Evolutionary conservation across 2,329 filamentous ascomycete species (phyloP), one percentile per base, ranked within the genome.

Genomic region (Apiospora hydei): DNA sequence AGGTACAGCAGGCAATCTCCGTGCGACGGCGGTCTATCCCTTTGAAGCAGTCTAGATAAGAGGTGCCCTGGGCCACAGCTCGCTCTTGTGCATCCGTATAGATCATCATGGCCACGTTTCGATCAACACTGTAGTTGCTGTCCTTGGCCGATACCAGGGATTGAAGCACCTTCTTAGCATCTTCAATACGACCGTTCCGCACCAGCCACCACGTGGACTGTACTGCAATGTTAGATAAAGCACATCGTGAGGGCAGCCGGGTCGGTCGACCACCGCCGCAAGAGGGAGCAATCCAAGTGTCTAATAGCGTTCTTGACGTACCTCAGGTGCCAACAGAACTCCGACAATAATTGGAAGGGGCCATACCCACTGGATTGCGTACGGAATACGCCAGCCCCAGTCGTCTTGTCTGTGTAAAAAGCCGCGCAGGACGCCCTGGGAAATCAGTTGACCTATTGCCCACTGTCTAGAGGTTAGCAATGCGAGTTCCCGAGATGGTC

Each of bases 131-230:
- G 11, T 61, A 61, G 53, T 61, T n/a, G 71, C 89, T 82, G 44
- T 86, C 83, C 57, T 85, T 84, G 11, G 78, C 77, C 14, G 80
- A 84, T 2, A 88, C 87, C 72, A 91, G 76, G 34, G 81, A 77
- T 1, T 72, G 1, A 82, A 61, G 0, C 78, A 75, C 80, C 18
- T 75, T 74, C 69, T 78, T 76, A 0, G 83, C 82, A 13, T 78
- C 78, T 2, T 79, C 77, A n/a, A 77, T 71, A 26, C 77, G 75
- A 1, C 78, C 72, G 5, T 67, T 73, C 26, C 70, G 44, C 1
- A 73, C 70, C 24, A 73, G 67, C 44, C 69, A 73, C 70, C 72
- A 73, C 4, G 72, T 70, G 5, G 72, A 73, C 51, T 61, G 30
- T 38, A 34, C 38, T 34, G 21, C 3, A 3, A 11, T 61, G 53